Percentiles rank a stretch among this genome's conserved stretches.
Evolutionary conservation across 108 stramenopile genomes (phyloP).

Genomic region (Stephanodiscus triporus): DNA sequence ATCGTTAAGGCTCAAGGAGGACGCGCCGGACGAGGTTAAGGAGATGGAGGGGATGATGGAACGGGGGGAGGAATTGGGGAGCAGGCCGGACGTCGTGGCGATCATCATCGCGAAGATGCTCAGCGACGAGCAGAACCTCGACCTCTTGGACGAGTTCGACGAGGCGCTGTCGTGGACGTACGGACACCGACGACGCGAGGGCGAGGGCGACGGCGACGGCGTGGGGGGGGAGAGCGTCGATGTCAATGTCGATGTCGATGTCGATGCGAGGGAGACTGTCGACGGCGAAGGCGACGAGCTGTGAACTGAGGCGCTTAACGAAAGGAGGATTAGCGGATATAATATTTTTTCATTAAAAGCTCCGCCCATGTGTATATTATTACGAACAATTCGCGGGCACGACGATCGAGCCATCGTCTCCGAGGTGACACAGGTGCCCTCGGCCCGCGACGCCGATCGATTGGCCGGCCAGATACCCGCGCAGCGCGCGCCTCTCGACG

Average conservation of each 20-base stretch:
- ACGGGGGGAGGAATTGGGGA: constrained; percentile 33
- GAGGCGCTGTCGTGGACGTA: neutral
- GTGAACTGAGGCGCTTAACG: neutral
- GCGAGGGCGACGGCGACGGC: neutral
- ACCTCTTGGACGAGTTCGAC: constrained; percentile 45
- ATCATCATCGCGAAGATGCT: constrained; percentile 28
- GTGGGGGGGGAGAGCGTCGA: neutral
- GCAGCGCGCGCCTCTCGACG: constrained; percentile 39
- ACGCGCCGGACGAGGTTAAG: constrained; percentile 12
- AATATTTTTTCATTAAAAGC: too few species aligned
- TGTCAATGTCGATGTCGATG: neutral
- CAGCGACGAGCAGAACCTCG: constrained; percentile 31
- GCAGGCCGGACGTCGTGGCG: constrained; percentile 44
- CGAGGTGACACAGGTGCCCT: constrained; percentile 75
- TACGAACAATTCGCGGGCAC: constrained; percentile 63
- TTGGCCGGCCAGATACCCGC: constrained; percentile 57
- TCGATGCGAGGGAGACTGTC: neutral
- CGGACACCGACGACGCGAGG: too few species aligned
- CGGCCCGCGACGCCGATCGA: constrained; percentile 59
- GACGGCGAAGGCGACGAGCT: neutral
- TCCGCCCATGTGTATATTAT: too few species aligned
- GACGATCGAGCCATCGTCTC: constrained; percentile 80
- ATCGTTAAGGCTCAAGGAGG: constrained; percentile 14
- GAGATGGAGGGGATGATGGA: constrained; percentile 32
- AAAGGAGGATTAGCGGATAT: too few species aligned